Percentiles rank a stretch among this genome's conserved stretches.
These are phyloP conservation scores for Macadamia integrifolia DNA, from an alignment of 164 flowering plant species.

Conservation along the genomic window DNA sequence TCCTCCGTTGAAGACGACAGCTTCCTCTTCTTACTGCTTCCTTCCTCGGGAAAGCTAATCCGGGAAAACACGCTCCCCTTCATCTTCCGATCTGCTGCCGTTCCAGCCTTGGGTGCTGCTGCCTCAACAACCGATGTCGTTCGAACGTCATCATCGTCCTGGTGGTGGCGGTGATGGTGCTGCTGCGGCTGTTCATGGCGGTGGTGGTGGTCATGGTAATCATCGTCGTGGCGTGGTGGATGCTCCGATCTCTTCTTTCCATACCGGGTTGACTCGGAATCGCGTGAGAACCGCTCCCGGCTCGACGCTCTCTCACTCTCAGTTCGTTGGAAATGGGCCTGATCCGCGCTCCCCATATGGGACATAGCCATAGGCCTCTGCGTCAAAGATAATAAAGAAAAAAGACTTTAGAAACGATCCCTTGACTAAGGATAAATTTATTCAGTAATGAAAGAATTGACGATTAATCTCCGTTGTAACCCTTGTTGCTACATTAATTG, in stretches of 20 bases:
- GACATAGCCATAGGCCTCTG: conserved; percentile 1
- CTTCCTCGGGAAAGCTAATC: conserved; percentile 66
- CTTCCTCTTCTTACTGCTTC: conserved; percentile 45
- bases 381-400: background rate
- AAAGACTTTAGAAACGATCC: no score
- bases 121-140: conserved; percentile 8
- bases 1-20: conserved; percentile 18
- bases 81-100: conserved; percentile 27
- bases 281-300: background rate
- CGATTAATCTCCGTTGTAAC: no score
- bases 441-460: no score
- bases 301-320: background rate
- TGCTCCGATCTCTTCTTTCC: conserved; percentile 13
- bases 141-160: background rate
- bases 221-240: background rate
- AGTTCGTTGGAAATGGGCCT: background rate
- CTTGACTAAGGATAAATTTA: no score
- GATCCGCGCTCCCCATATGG: background rate
- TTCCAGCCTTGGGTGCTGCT: background rate
- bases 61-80: conserved; percentile 86
- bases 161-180: background rate
- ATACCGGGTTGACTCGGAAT: conserved; percentile 3
- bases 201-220: no score
- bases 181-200: background rate
- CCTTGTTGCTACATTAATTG: no score